Percentiles rank a stretch among this genome's conserved stretches.
Evolutionary conservation across 2,329 filamentous ascomycete genomes (phyloP).

Genomic region (Fusarium xylarioides): DNA sequence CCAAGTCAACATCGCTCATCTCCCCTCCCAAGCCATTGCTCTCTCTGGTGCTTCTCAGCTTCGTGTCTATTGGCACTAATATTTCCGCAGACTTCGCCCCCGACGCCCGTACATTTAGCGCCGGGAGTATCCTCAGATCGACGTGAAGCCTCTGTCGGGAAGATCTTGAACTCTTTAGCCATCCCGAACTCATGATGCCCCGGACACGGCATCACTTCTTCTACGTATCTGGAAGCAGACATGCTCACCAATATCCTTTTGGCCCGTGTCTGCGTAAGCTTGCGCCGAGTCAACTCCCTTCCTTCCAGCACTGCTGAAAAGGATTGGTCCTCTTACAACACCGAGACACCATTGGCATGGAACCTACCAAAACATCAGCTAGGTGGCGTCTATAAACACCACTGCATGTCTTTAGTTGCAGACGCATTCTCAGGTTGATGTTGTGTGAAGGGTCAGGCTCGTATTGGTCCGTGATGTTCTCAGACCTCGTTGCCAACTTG

Average conservation of each 20-base stretch:
- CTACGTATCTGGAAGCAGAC: neutral
- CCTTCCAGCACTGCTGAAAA: neutral
- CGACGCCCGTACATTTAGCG: conserved; percentile 28
- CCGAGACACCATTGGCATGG: conserved; percentile 12
- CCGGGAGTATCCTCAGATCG: conserved; percentile 36
- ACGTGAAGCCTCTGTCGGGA: conserved; percentile 26
- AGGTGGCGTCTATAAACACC: conserved; percentile 5
- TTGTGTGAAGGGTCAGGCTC: neutral
- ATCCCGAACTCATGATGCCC: conserved; percentile 13
- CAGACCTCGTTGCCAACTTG: conserved; percentile 9
- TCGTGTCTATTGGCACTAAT: neutral
- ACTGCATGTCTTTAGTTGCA: conserved; percentile 19
- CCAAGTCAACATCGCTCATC: neutral
- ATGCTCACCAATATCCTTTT: neutral
- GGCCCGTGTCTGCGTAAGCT: neutral
- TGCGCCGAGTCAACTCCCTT: neutral
- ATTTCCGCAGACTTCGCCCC: conserved; percentile 16
- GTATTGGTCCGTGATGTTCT: conserved; percentile 2
- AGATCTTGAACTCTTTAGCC: conserved; percentile 29
- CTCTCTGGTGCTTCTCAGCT: neutral
- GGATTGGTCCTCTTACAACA: neutral
- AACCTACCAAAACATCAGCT: conserved; percentile 14
- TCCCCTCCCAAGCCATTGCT: neutral
- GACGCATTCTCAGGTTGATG: conserved; percentile 1
- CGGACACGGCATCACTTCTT: neutral